Conservation (phyloP, 208 protist genomes). For the Trypanosoma caninum region DNA sequence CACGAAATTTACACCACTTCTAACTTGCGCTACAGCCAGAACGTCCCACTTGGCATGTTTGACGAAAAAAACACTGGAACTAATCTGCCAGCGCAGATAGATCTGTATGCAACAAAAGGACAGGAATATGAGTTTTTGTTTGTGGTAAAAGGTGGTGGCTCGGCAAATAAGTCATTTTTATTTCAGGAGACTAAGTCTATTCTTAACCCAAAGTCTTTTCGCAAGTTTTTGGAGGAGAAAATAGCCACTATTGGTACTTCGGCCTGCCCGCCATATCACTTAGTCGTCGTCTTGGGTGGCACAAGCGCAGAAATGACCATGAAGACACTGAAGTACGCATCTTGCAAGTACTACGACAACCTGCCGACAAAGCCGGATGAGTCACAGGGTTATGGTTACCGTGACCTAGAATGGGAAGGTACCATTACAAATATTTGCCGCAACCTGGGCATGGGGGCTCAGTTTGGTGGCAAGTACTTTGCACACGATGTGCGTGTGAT, state of each 20-base stretch:
- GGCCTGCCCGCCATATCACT: conserved; percentile 98
- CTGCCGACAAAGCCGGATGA: conserved; percentile 91
- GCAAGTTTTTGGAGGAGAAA: conserved; percentile 93
- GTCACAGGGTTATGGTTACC: conserved; percentile 88
- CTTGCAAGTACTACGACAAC: conserved; percentile 91
- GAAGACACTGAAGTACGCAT: conserved; percentile 96
- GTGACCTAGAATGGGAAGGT: conserved; percentile 92
- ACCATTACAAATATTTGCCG: conserved; percentile 88
- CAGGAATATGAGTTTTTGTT: conserved; percentile 96
- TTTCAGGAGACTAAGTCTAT: conserved; percentile 97
- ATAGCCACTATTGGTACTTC: conserved; percentile 93
- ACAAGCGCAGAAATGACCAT: conserved; percentile 95
- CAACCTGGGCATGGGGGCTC: conserved; percentile 94
- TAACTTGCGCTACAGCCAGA: conserved; percentile 96
- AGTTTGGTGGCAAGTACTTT: conserved; percentile 99
- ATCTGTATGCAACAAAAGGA: conserved; percentile 93
- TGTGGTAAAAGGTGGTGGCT: conserved; percentile 97
- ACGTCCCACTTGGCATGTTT: conserved; percentile 95
- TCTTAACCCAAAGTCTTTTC: conserved; percentile 90
- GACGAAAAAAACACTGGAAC: conserved; percentile 96
- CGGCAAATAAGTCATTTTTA: conserved; percentile 97
- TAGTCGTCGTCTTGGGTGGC: conserved; percentile 96
- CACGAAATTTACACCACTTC: conserved; percentile 93
- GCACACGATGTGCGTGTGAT: conserved; percentile 96
- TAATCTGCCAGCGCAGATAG: conserved; percentile 97